Base-by-base conservation (phyloP, 352 stramenopile species). In the Globisporangium carolinianum region DNA sequence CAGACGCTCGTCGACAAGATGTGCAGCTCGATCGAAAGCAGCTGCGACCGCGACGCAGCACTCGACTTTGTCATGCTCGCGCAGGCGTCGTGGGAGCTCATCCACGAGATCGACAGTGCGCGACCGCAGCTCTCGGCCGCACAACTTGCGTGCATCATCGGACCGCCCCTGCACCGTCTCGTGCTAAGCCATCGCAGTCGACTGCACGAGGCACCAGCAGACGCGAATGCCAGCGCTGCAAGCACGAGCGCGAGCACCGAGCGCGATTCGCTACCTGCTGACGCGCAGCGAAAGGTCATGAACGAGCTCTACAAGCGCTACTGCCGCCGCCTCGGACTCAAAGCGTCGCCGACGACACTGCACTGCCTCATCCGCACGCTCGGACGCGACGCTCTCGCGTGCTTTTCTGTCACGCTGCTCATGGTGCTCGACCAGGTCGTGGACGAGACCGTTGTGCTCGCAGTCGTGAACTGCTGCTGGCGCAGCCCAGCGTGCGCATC, bases 271-370 rank as follows among this genome's bases (percentile, higher is more conserved):
- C 24, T 32, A 32, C 24, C 24, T 32, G 24, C 63, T 0, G 73
- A 81, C 46, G 66, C 65, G 2, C 55, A 85, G 48, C 63, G 67
- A 7, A 87, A 82, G 45, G 59, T 86, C 18, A 76, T 86, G 71
- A 89, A 87, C 55, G 59, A 66, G 36, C 58, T 84, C 46, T 89
- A 89, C 67, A 86, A 87, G 51, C 65, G 62, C n/a, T 89, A 87
- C 50, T 75, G 73, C 14, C 41, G 14, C 1, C 59, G 32, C 0
- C 53, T 89, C 17, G 67, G 60, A 0, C 57, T 89, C 3, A 62
- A 72, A 24, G 57, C 61, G 6, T 83, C 72, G 0, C 62, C 76
- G 3, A 86, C 76, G 11, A 63, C 59, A 18, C 58, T 89, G 12
- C 75, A 89, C 37, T 69, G 72, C 38, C 63, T 81, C n/a, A 60